Evolutionary conservation across 768 basidiomycete genomes (phyloP).

Genomic region (Russula sp.): DNA sequence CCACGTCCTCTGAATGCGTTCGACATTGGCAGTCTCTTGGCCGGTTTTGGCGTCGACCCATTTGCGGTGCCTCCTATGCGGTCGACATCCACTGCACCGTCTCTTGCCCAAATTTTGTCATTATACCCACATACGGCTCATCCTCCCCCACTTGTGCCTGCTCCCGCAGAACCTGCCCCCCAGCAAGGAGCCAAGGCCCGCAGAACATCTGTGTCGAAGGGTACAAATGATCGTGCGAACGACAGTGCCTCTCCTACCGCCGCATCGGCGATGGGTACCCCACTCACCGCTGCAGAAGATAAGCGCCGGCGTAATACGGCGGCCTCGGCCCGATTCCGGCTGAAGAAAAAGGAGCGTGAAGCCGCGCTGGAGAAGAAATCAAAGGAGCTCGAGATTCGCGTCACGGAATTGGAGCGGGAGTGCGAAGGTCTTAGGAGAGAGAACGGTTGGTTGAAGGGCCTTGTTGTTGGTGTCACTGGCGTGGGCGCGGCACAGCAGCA

Average conservation of each 20-base stretch:
- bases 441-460: constrained; percentile 88
- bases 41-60: constrained; percentile 40
- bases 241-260: constrained; percentile 27
- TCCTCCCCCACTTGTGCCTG: constrained; percentile 17
- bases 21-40: constrained; percentile 38
- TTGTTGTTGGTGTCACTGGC: constrained; percentile 84
- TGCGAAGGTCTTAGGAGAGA: constrained; percentile 84
- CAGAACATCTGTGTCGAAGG: constrained; percentile 40
- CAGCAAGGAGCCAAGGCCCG: constrained; percentile 30
- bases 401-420: constrained; percentile 81
- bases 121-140: constrained; percentile 37
- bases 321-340: constrained; percentile 85
- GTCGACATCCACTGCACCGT: constrained; percentile 38
- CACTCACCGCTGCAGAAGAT: constrained; percentile 64
- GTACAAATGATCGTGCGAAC: constrained; percentile 30
- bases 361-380: constrained; percentile 78
- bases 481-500: constrained; percentile 40
- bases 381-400: constrained; percentile 77
- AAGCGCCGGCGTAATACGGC: constrained; percentile 93
- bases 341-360: constrained; percentile 96
- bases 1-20: constrained; percentile 34
- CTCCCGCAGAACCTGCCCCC: constrained; percentile 21
- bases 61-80: constrained; percentile 33
- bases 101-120: constrained; percentile 66
- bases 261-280: constrained; percentile 23